Evolutionary conservation across 1,284 basidiomycete species (phyloP).

Genomic region (Amylostereum areolatum): DNA sequence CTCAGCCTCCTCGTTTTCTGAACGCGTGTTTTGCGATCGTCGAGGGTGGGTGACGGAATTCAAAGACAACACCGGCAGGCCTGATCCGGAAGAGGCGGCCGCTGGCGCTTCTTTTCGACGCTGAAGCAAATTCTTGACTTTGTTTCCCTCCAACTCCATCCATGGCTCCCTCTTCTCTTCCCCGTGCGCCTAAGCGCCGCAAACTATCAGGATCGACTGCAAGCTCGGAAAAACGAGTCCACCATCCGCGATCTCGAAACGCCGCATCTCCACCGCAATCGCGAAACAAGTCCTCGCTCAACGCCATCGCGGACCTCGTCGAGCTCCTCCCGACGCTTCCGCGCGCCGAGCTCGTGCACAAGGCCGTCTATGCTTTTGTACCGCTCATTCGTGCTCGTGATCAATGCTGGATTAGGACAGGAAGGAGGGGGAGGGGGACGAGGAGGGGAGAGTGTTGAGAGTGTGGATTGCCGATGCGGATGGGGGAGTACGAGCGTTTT

Average conservation of each 20-base stretch:
- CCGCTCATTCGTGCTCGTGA: constrained; percentile 67
- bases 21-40: no score
- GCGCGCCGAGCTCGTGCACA: constrained; percentile 57
- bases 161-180: constrained; percentile 34
- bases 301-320: constrained; percentile 75
- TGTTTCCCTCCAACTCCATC: neutral
- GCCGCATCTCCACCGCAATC: constrained; percentile 42
- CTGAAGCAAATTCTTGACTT: no score
- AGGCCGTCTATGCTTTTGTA: constrained; percentile 81
- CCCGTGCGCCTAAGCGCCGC: constrained; percentile 50
- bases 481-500: constrained; percentile 63
- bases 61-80: no score
- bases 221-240: constrained; percentile 21
- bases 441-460: constrained; percentile 61
- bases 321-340: constrained; percentile 40
- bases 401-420: constrained; percentile 43
- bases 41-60: no score
- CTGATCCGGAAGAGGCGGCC: no score
- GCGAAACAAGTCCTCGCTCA: constrained; percentile 60
- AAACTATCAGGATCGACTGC: constrained; percentile 25
- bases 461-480: constrained; percentile 69
- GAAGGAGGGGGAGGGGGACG: constrained; percentile 32
- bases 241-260: constrained; percentile 45
- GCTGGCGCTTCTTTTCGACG: no score
- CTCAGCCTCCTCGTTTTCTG: no score